These are phyloP conservation scores for Boletus tylopilopsis DNA, from an alignment of 768 basidiomycete genomes.

Conservation along the genomic window DNA sequence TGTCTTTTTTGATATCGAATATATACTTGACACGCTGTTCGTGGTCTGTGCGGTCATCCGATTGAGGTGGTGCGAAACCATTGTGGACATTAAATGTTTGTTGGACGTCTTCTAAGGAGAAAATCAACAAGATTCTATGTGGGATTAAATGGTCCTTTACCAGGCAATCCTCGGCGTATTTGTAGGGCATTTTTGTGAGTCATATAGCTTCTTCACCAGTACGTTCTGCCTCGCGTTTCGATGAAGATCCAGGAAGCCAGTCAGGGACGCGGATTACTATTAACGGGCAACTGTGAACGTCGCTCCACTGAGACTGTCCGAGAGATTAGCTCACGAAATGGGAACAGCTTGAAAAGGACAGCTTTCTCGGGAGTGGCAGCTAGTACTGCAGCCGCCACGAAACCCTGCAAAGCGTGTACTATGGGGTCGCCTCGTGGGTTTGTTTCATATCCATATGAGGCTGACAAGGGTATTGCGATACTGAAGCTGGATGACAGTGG, in stretches of 20 bases:
- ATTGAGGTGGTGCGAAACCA: constrained; percentile 3
- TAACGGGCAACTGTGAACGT: neutral
- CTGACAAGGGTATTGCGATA: neutral
- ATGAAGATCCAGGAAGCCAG: constrained; percentile 7
- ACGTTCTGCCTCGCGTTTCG: constrained; percentile 2
- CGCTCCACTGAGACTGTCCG: neutral
- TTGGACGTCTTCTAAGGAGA: neutral
- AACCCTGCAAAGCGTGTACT: neutral
- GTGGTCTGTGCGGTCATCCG: neutral
- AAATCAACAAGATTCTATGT: neutral
- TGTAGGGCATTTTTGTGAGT: neutral
- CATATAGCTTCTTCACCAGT: neutral
- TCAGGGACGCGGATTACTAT: constrained; percentile 22
- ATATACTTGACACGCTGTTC: neutral
- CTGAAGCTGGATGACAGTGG: neutral
- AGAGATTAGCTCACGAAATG: neutral
- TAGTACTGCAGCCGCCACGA: neutral
- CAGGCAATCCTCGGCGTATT: neutral
- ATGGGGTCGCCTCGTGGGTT: neutral
- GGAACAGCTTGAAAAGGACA: neutral
- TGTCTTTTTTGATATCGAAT: neutral
- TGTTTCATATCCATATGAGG: constrained; percentile 3
- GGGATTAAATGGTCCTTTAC: neutral
- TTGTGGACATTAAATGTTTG: neutral
- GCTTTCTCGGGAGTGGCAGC: neutral